phyloP scores from a whole-genome alignment of 2,329 filamentous ascomycete species.

The Diaporthe sp. region DNA sequence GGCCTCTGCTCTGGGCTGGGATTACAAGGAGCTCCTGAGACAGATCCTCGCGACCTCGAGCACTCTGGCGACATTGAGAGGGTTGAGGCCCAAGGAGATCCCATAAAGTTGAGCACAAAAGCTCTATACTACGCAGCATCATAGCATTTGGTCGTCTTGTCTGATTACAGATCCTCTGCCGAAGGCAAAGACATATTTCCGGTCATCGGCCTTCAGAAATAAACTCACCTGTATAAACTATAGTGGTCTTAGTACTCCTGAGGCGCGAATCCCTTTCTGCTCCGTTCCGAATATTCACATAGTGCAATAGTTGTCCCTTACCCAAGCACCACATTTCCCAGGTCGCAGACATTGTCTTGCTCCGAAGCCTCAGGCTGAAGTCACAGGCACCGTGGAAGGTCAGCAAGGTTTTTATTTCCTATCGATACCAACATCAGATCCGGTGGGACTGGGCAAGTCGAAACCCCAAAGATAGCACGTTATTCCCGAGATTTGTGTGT shows the following conservation, averaged over 20 bases:
- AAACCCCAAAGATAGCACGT: background rate
- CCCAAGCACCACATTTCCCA: too few relatives aligned
- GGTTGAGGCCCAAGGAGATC: background rate
- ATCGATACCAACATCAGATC: too few relatives aligned
- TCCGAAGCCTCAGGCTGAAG: too few relatives aligned
- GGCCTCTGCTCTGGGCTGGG: constrained; percentile 58
- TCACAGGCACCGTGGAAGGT: too few relatives aligned
- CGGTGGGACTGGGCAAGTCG: too few relatives aligned
- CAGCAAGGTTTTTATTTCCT: too few relatives aligned
- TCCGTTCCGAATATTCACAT: background rate
- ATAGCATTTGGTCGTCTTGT: background rate
- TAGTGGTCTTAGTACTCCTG: background rate
- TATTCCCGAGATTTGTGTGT: background rate
- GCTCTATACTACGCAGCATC: background rate
- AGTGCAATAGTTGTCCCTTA: background rate
- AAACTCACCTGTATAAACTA: background rate
- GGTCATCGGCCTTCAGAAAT: background rate
- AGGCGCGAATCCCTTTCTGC: background rate
- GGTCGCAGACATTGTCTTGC: too few relatives aligned
- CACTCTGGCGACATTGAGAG: constrained; percentile 13
- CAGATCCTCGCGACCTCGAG: constrained; percentile 50
- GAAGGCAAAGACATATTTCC: background rate
- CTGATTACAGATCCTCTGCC: background rate
- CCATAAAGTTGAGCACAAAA: background rate
- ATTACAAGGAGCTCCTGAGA: constrained; percentile 54